These are phyloP conservation scores for Geotrichum ghanense DNA, from an alignment of 805 yeast genomes.

Conservation along the genomic window DNA sequence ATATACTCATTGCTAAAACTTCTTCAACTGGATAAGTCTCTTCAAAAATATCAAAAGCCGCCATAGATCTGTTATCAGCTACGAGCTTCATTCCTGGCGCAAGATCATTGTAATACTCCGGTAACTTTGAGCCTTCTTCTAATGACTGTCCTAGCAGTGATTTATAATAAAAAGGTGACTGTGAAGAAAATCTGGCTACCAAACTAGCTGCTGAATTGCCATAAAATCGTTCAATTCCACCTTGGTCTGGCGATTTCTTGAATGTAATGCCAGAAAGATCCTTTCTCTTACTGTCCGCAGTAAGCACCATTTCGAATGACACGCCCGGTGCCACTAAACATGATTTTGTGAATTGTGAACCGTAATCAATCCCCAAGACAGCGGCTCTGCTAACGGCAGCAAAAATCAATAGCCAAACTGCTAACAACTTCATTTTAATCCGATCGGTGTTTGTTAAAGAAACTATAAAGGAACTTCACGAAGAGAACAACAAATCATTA, in stretches of 20 bases:
- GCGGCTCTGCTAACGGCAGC: constrained; percentile 34
- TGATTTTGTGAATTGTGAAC: constrained; percentile 79
- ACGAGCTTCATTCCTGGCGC: constrained; percentile 49
- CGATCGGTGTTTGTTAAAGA: neutral
- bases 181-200: constrained; percentile 62
- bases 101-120: constrained; percentile 34
- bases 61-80: constrained; percentile 38
- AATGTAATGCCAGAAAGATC: constrained; percentile 73
- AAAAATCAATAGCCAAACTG: constrained; percentile 5
- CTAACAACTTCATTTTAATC: constrained; percentile 7
- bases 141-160: constrained; percentile 47
- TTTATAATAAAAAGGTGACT: constrained; percentile 58
- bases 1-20: constrained; percentile 69
- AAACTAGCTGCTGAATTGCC: constrained; percentile 67
- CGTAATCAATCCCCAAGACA: constrained; percentile 79
- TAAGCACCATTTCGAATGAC: constrained; percentile 75
- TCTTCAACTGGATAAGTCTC: constrained; percentile 59
- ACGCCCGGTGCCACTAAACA: constrained; percentile 84
- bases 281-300: constrained; percentile 86
- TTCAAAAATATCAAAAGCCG: constrained; percentile 44
- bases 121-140: constrained; percentile 33
- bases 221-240: constrained; percentile 46
- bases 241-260: constrained; percentile 31
- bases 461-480: neutral
- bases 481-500: neutral